Evolutionary conservation across 2,329 filamentous ascomycete genomes (phyloP).

Genomic region (Ceratocystiopsis sp.): DNA sequence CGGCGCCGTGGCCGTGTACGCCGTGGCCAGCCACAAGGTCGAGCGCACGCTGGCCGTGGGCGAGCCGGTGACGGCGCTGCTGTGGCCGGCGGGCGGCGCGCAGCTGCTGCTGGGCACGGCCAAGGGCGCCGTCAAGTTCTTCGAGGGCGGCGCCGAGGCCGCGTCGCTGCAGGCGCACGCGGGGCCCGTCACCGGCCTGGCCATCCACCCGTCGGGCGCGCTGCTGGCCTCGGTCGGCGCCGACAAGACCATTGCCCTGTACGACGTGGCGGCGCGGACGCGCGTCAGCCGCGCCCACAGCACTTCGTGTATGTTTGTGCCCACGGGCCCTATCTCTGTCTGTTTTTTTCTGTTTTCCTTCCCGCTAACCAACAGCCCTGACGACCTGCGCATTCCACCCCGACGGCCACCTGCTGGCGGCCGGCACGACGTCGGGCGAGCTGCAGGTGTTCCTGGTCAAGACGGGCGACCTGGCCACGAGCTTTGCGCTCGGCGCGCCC

Average conservation of each 20-base stretch:
- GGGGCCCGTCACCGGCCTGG: conserved; percentile 59
- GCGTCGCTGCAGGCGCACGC: conserved; percentile 66
- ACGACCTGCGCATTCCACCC: conserved; percentile 79
- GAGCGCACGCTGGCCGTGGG: conserved; percentile 50
- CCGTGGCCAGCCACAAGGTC: conserved; percentile 48
- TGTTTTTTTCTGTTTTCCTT: background rate
- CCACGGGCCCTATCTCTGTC: background rate
- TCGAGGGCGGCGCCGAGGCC: conserved; percentile 51
- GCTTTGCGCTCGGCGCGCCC: conserved; percentile 51
- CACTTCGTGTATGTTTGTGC: conserved; percentile 50
- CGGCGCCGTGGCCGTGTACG: conserved; percentile 60
- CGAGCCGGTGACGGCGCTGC: conserved; percentile 47
- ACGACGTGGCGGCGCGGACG: conserved; percentile 54
- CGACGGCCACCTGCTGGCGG: conserved; percentile 85
- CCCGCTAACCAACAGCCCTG: conserved; percentile 33
- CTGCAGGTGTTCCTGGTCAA: conserved; percentile 84
- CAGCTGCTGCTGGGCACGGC: conserved; percentile 58
- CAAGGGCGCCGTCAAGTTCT: conserved; percentile 65
- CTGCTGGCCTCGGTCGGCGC: conserved; percentile 74
- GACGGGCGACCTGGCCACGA: conserved; percentile 57
- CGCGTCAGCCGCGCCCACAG: conserved; percentile 65
- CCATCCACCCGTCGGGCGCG: conserved; percentile 66
- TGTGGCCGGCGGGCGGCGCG: conserved; percentile 45
- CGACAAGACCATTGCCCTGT: conserved; percentile 86
- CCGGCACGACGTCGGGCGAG: conserved; percentile 60